A percentile compares a stretch with the other conserved stretches of the same genome.
Evolutionary conservation across 164 flowering plant species (phyloP).

Genomic region (Buxus sempervirens): DNA sequence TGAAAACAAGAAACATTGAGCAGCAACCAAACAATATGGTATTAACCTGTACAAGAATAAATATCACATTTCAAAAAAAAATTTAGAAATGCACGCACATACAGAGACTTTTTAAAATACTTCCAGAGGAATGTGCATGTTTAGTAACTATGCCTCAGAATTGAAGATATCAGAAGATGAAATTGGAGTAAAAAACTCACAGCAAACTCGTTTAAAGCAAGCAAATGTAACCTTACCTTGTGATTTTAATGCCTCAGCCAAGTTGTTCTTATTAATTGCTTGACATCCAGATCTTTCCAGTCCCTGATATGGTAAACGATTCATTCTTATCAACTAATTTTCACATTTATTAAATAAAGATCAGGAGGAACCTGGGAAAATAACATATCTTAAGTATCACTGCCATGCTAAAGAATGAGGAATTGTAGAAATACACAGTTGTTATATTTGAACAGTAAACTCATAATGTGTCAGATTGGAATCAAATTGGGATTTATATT

Average conservation of each 20-base stretch:
- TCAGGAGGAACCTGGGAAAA: no score
- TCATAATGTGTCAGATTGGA: no score
- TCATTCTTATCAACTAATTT: slow-evolving; percentile 15
- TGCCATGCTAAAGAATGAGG: no score
- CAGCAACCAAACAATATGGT: slow-evolving; percentile 1
- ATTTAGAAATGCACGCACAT: no score
- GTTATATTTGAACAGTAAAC: no score
- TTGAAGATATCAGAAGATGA: no score
- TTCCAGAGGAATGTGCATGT: no score
- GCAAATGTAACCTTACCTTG: slow-evolving; percentile 43
- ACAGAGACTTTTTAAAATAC: no score
- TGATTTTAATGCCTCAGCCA: slow-evolving; percentile 71
- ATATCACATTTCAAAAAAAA: neutral
- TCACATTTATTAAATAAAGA: neutral
- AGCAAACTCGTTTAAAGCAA: neutral
- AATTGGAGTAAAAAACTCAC: neutral
- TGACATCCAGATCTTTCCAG: slow-evolving; percentile 63
- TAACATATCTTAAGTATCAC: no score
- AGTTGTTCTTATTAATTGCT: slow-evolving; percentile 31
- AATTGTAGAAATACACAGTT: no score
- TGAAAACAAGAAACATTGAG: slow-evolving; percentile 21
- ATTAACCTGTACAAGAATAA: neutral
- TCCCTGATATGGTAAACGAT: slow-evolving; percentile 44
- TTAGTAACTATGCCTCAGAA: no score
- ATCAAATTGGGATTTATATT: no score